Evolutionary conservation across 768 basidiomycete genomes (phyloP).

Genomic region (Tylopilus intermedius): DNA sequence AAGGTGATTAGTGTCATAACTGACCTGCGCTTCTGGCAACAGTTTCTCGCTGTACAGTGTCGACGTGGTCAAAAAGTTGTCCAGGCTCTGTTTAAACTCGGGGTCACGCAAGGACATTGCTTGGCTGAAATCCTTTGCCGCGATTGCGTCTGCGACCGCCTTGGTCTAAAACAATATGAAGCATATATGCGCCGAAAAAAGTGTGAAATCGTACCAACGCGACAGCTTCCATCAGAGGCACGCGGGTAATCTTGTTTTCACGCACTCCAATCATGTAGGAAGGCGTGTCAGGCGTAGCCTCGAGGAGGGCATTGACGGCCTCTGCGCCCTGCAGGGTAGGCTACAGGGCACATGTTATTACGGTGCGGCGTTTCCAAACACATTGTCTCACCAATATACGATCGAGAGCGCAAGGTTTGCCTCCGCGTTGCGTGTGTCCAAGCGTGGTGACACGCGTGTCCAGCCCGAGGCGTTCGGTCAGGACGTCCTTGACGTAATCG

Average conservation of each 20-base stretch:
- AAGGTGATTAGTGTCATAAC: background rate
- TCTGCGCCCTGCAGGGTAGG: conserved; percentile 95
- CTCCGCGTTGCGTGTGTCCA: conserved; percentile 95
- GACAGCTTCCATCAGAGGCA: conserved; percentile 91
- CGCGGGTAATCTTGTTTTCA: conserved; percentile 92
- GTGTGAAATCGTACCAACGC: conserved; percentile 51
- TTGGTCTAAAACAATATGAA: conserved; percentile 56
- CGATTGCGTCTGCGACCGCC: conserved; percentile 78
- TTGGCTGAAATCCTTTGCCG: conserved; percentile 74
- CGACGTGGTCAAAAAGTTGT: conserved; percentile 80
- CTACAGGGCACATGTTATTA: conserved; percentile 36
- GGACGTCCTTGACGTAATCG: conserved; percentile 85
- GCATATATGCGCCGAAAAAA: background rate
- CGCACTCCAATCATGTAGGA: conserved; percentile 96
- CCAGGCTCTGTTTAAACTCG: conserved; percentile 82
- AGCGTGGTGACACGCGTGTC: conserved; percentile 96
- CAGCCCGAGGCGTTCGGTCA: conserved; percentile 79
- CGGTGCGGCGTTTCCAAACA: background rate
- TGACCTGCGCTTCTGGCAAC: conserved; percentile 49
- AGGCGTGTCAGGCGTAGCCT: conserved; percentile 82
- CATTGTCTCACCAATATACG: conserved; percentile 70
- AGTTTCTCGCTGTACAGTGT: conserved; percentile 48
- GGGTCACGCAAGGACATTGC: conserved; percentile 88
- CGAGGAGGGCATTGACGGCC: conserved; percentile 83
- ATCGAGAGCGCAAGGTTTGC: conserved; percentile 88